Evolutionary conservation across 2,329 filamentous ascomycete species (phyloP).

Genomic region (Scedosporium aurantiacum): DNA sequence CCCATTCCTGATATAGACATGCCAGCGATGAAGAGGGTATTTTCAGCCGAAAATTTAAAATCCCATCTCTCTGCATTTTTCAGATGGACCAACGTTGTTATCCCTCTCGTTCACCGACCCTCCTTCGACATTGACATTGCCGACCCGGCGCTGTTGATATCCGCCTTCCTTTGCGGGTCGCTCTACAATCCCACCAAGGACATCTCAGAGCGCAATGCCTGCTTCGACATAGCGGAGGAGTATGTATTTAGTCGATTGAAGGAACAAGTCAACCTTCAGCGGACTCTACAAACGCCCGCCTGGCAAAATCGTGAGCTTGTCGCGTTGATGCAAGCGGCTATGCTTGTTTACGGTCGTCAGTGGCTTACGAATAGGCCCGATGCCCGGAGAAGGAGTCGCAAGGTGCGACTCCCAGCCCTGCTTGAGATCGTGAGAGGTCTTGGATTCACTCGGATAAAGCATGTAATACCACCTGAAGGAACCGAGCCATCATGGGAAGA

Average conservation of each 20-base stretch:
- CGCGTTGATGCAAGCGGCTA: neutral
- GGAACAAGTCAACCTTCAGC: neutral
- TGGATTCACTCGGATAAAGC: neutral
- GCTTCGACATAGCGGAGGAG: constrained; percentile 2
- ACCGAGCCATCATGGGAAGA: neutral
- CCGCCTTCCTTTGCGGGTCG: constrained; percentile 2
- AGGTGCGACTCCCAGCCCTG: neutral
- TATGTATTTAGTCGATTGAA: neutral
- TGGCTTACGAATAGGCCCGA: neutral
- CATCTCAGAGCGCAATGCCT: neutral
- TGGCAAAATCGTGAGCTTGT: neutral
- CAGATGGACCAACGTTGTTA: neutral
- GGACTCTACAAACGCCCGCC: neutral
- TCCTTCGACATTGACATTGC: neutral
- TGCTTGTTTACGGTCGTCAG: neutral
- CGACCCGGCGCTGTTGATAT: neutral
- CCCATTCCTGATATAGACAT: neutral
- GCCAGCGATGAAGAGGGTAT: neutral
- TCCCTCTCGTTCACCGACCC: neutral
- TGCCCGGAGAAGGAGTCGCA: neutral
- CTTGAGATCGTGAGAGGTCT: neutral
- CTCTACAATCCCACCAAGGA: neutral
- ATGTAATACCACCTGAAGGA: neutral
- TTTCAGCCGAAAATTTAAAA: neutral
- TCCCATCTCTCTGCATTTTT: neutral